A percentile compares a stretch with the other conserved stretches of the same genome.
Conservation (phyloP, 1,284 basidiomycete species). For the Fistulinella cinereoalba region DNA sequence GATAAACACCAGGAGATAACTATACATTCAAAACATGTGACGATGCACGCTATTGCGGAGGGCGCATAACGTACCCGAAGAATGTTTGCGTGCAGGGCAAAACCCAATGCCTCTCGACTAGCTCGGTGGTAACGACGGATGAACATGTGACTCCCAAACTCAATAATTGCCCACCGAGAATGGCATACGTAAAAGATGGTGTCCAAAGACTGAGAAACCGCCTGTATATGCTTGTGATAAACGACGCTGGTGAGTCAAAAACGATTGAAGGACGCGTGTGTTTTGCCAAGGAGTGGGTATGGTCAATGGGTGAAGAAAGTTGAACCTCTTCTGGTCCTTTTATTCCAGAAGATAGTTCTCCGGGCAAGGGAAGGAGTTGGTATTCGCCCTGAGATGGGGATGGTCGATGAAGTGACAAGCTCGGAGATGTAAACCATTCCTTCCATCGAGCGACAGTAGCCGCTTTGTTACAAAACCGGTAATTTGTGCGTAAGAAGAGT, state of each 20-base stretch:
- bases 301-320: not conserved
- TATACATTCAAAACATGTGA: constrained; percentile 28
- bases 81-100: constrained; percentile 77
- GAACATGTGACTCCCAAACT: constrained; percentile 24
- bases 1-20: constrained; percentile 72
- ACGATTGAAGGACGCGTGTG: constrained; percentile 14
- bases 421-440: constrained; percentile 13
- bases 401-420: constrained; percentile 8
- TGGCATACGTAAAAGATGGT: constrained; percentile 26
- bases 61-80: constrained; percentile 58
- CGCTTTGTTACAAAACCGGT: constrained; percentile 7
- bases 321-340: constrained; percentile 12
- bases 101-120: constrained; percentile 64
- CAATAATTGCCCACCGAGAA: constrained; percentile 29
- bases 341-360: constrained; percentile 4
- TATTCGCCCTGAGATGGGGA: constrained; percentile 22
- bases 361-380: constrained; percentile 17
- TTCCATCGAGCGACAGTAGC: constrained; percentile 16
- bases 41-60: not conserved
- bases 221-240: constrained; percentile 16
- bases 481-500: no score
- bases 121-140: constrained; percentile 66
- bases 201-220: constrained; percentile 31
- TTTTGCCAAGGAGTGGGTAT: not conserved
- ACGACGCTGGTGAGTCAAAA: constrained; percentile 22